These are phyloP conservation scores for Fagus crenata DNA, from an alignment of 306 rosid species.

Conservation along the genomic window DNA sequence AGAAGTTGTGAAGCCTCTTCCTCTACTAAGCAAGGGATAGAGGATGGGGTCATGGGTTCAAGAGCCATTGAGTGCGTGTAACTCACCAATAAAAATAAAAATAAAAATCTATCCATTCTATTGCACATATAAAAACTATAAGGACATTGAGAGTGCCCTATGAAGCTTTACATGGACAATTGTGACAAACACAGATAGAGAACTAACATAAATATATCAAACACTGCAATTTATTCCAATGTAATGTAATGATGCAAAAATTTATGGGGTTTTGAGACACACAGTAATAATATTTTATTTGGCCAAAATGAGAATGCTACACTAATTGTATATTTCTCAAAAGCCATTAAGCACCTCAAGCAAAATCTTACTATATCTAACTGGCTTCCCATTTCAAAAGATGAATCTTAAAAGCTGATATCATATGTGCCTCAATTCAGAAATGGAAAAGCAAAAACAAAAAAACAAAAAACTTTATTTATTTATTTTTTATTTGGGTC, in stretches of 20 bases:
- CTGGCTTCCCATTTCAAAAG: background rate
- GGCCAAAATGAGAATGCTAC: background rate
- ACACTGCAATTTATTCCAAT: background rate
- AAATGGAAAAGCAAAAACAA: too few relatives aligned
- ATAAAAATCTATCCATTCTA: too few relatives aligned
- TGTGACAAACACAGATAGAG: background rate
- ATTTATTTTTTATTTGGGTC: too few relatives aligned
- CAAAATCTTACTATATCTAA: background rate
- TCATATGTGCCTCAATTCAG: too few relatives aligned
- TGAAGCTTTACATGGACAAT: background rate
- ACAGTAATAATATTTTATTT: too few relatives aligned
- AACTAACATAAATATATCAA: background rate
- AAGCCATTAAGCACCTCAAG: background rate
- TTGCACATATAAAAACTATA: too few relatives aligned
- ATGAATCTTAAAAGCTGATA: background rate
- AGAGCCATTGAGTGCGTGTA: background rate
- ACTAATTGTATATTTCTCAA: background rate
- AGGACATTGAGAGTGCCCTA: background rate
- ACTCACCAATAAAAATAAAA: background rate
- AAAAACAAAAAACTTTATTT: too few relatives aligned
- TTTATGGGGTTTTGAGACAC: too few relatives aligned
- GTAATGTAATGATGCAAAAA: too few relatives aligned
- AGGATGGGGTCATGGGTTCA: background rate
- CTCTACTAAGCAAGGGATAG: background rate
- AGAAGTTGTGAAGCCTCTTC: background rate